phyloP scores from a whole-genome alignment of 768 basidiomycete genomes.

The Tephrocybe sp. region DNA sequence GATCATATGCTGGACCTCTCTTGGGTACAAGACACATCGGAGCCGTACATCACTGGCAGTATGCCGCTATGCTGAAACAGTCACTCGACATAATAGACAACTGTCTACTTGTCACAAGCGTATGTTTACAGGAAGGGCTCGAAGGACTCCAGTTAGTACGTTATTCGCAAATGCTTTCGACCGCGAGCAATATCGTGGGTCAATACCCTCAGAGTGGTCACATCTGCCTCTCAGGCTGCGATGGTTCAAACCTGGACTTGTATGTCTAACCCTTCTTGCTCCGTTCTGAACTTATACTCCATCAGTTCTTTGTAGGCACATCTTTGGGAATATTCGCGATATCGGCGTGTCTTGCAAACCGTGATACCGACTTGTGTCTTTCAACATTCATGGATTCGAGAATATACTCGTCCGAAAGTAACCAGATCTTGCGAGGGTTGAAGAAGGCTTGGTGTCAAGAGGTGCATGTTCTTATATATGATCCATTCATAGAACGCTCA shows the following conservation, averaged over 20 bases:
- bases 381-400: not conserved
- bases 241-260: conserved; percentile 8
- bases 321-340: conserved; percentile 3
- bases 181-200: conserved; percentile 7
- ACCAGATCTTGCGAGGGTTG: not conserved
- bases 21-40: too few species aligned
- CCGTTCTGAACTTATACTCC: too few species aligned
- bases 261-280: not conserved
- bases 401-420: not conserved
- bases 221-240: conserved; percentile 10
- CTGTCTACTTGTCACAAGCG: too few species aligned
- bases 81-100: too few species aligned
- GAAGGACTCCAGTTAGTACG: too few species aligned
- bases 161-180: not conserved
- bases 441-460: not conserved
- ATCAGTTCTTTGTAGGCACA: conserved; percentile 7
- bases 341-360: conserved; percentile 6
- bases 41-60: too few species aligned
- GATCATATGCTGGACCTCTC: too few species aligned
- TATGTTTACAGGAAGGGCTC: too few species aligned
- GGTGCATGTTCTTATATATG: not conserved
- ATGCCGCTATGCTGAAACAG: too few species aligned
- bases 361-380: conserved; percentile 3
- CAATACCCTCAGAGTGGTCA: conserved; percentile 12
- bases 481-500: too few species aligned